phyloP scores from a whole-genome alignment of 2,329 filamentous ascomycete species.

The Trichoderma citrinoviride region DNA sequence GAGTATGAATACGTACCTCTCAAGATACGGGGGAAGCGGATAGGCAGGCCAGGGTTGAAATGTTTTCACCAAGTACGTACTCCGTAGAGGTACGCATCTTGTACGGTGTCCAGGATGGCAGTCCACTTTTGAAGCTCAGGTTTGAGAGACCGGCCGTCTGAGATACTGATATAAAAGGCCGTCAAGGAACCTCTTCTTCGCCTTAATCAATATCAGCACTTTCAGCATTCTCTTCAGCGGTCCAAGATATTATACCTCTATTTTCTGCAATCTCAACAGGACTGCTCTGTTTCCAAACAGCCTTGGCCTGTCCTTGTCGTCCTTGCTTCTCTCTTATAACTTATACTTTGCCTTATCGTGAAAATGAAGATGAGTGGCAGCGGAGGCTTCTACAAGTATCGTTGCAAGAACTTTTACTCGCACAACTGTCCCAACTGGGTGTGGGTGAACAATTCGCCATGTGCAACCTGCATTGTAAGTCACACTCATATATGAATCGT shows the following conservation, averaged over 20 bases:
- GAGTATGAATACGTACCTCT: not conserved
- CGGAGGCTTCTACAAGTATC: constrained; percentile 52
- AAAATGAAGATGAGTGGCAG: constrained; percentile 33
- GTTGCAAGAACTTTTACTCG: constrained; percentile 54
- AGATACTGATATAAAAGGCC: constrained; percentile 15
- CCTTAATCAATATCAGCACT: constrained; percentile 4
- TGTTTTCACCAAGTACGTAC: not conserved
- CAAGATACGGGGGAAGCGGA: constrained; percentile 3
- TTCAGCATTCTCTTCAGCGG: not conserved
- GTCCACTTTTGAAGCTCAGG: not conserved
- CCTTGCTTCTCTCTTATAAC: not conserved
- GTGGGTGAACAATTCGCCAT: constrained; percentile 50
- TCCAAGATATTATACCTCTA: not conserved
- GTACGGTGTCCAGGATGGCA: not conserved
- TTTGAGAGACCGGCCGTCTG: not conserved
- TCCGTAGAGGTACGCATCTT: not conserved
- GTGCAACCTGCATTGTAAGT: constrained; percentile 50
- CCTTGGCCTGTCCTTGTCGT: not conserved
- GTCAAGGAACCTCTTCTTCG: not conserved
- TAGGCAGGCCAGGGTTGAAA: constrained; percentile 9
- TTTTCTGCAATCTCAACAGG: not conserved
- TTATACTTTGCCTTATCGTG: not conserved
- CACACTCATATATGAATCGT: not conserved
- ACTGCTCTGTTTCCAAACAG: not conserved
- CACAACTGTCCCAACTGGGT: constrained; percentile 55